These are phyloP conservation scores for Annulohypoxylon nitens DNA, from an alignment of 495 filamentous ascomycete species.

Conservation along the genomic window DNA sequence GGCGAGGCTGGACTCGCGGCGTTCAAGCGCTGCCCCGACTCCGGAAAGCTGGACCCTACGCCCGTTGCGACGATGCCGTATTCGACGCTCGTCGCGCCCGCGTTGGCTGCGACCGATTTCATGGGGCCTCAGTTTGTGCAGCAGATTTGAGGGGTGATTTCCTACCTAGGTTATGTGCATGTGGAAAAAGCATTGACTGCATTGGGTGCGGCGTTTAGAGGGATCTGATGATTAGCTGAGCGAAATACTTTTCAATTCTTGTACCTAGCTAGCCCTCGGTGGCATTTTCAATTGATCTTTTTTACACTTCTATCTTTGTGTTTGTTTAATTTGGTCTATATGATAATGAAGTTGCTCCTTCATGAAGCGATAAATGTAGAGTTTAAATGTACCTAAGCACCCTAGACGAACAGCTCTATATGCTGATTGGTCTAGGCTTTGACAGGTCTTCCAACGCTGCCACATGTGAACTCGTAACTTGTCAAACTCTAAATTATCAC, in stretches of 20 bases:
- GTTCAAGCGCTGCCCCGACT: conserved; percentile 31
- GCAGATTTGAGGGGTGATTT: conserved; percentile 31
- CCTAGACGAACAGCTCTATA: not conserved
- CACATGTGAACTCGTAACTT: conserved; percentile 22
- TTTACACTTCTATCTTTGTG: not conserved
- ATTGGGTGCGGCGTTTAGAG: conserved; percentile 15
- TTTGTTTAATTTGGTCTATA: not conserved
- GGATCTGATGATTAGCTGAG: not conserved
- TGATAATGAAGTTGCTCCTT: too few species aligned
- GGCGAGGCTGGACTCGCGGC: conserved; percentile 49
- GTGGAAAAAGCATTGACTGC: conserved; percentile 18
- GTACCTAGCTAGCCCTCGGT: conserved; percentile 18
- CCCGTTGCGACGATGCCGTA: conserved; percentile 38
- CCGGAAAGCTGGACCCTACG: conserved; percentile 35
- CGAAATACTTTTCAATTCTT: conserved; percentile 7
- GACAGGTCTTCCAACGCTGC: not conserved
- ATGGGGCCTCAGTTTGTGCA: conserved; percentile 50
- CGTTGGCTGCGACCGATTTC: conserved; percentile 24
- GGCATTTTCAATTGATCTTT: conserved; percentile 18
- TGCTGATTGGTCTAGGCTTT: not conserved
- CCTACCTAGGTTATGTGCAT: not conserved
- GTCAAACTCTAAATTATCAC: not conserved
- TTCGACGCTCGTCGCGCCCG: conserved; percentile 33
- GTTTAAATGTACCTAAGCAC: not conserved
- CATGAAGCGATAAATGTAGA: too few species aligned